A percentile compares a stretch with the other conserved stretches of the same genome.
Evolutionary conservation across 176 grass and related monocot species (phyloP).

Genomic region (Phragmites australis): DNA sequence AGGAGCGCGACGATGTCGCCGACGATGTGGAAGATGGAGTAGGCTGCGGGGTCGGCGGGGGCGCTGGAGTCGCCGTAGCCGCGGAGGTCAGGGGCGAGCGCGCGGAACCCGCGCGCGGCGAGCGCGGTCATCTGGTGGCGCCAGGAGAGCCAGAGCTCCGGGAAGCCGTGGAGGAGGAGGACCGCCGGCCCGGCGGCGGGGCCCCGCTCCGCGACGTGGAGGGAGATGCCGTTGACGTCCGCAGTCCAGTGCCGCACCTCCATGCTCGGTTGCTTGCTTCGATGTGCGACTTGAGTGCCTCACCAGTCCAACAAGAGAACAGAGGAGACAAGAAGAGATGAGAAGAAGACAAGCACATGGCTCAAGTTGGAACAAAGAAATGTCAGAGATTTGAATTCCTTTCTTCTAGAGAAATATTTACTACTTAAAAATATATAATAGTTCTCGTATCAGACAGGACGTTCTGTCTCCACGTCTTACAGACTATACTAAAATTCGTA

Average conservation of each 20-base stretch:
- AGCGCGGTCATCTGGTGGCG: slow-evolving; percentile 60
- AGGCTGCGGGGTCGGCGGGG: slow-evolving; percentile 38
- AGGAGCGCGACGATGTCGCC: slow-evolving; percentile 56
- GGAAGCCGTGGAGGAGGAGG: slow-evolving; percentile 72
- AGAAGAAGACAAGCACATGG: too few species aligned
- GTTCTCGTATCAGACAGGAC: too few species aligned
- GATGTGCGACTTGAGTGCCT: neutral
- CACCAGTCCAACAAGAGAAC: neutral
- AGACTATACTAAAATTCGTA: too few species aligned
- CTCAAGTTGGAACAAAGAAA: too few species aligned
- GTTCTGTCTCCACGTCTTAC: too few species aligned
- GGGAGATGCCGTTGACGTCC: slow-evolving; percentile 46
- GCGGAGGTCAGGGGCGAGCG: slow-evolving; percentile 60
- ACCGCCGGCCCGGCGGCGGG: slow-evolving; percentile 32
- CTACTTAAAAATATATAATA: too few species aligned
- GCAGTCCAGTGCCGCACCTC: slow-evolving; percentile 53
- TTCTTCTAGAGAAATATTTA: too few species aligned
- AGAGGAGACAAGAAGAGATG: neutral
- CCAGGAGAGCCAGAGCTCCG: slow-evolving; percentile 75
- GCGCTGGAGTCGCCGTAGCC: slow-evolving; percentile 51
- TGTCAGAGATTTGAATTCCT: too few species aligned
- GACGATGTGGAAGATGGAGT: slow-evolving; percentile 52
- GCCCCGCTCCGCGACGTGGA: slow-evolving; percentile 63
- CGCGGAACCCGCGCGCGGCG: slow-evolving; percentile 47
- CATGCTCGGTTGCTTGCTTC: neutral